Base-by-base conservation (phyloP, 345 rosid genomes). In the Adansonia digitata region DNA sequence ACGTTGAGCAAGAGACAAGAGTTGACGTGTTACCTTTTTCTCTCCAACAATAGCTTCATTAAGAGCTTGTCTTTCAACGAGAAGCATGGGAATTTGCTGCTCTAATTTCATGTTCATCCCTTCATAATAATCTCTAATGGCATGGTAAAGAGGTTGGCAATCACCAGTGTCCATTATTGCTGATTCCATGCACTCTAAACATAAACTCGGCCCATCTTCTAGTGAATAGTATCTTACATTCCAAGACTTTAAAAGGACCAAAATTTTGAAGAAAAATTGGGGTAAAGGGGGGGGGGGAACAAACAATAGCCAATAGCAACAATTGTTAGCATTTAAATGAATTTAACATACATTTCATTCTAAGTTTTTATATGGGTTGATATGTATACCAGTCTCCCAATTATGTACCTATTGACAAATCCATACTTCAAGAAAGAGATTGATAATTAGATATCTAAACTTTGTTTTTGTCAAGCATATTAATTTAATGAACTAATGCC, bases 51-150 rank as follows among this genome's bases (percentile, higher is more conserved):
- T 86, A 48, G 98, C 98, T 80, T 94, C 98, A 64, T 94, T 92
- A 1, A 94, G 97, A 43, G 98, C 97, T 73, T 91, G 91, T 83
- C 98, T 82, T 85, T 91, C 94, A 49, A 94, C 98, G 12, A 94
- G 91, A 83, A 94, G 94, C 98, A 94, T 91, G 7, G 98, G 97
- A 77, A 94, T 94, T 76, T 94, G 91, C 69, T 92, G 97, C 66
- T 91, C 97, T 71, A 92, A 78, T 81, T 71, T 94, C 98, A 94
- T 91, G 76, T 88, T 70, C 98, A 94, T 80, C 77, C 98, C 97
- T 88, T 94, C 95, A 49, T 92, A 92, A 79, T 82, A 92, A 84
- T 94, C 98, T 82, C 98, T 82, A 77, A 94, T 92, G 59, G 94
- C 82, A 68, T 90, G 98, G 84, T 94, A 94, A 71, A 92, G 94